A percentile compares a stretch with the other conserved stretches of the same genome.
phyloP scores from a whole-genome alignment of 352 stramenopile species.

The Globisporangium paroecandrum region DNA sequence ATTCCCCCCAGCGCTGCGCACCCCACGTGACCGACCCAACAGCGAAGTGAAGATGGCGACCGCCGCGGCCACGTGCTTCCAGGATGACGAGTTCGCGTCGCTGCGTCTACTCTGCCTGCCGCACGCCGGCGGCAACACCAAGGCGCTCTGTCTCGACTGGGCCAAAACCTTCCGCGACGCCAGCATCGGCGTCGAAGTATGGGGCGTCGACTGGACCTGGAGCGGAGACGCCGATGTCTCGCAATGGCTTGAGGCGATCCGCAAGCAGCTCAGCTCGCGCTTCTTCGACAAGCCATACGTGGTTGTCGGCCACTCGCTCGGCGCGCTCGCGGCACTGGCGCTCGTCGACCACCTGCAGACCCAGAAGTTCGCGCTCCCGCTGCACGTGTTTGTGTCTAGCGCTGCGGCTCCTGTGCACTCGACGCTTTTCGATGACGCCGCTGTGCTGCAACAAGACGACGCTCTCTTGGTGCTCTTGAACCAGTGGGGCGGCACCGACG shows the following conservation, averaged over 20 bases:
- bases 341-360: slow-evolving; percentile 44
- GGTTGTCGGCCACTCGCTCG: slow-evolving; percentile 64
- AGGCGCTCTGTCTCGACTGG: slow-evolving; percentile 46
- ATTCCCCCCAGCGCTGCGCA: not conserved
- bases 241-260: slow-evolving; percentile 36
- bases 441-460: slow-evolving; percentile 28
- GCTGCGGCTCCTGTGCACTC: slow-evolving; percentile 31
- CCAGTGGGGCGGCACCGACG: slow-evolving; percentile 61
- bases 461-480: slow-evolving; percentile 42
- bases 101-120: slow-evolving; percentile 65
- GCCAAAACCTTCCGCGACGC: slow-evolving; percentile 32
- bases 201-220: slow-evolving; percentile 64
- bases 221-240: slow-evolving; percentile 16
- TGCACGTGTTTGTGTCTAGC: slow-evolving; percentile 62
- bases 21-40: not conserved
- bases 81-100: slow-evolving; percentile 56
- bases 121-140: slow-evolving; percentile 43
- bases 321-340: slow-evolving; percentile 53
- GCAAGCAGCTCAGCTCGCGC: slow-evolving; percentile 32
- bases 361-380: slow-evolving; percentile 44
- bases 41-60: slow-evolving; percentile 24
- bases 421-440: slow-evolving; percentile 29
- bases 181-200: slow-evolving; percentile 44
- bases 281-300: slow-evolving; percentile 81
- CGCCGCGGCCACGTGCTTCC: slow-evolving; percentile 52